A percentile compares a stretch with the other conserved stretches of the same genome.
Conservation (phyloP, 495 filamentous ascomycete genomes). For the Hypoxylon cercidicola region DNA sequence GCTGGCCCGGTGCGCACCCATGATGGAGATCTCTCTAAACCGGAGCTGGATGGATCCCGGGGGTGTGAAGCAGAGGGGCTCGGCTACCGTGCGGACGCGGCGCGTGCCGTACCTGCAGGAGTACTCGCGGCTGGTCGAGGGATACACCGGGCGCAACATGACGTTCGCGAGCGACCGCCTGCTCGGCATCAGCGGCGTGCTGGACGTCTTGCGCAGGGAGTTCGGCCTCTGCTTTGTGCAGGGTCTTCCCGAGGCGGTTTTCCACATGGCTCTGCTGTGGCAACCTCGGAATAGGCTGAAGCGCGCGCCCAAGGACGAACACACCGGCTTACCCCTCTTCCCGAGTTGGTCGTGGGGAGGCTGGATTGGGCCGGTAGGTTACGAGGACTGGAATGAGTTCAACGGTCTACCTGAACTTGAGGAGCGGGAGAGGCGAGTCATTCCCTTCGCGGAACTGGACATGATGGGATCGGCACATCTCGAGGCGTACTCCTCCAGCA, state of each 20-base stretch:
- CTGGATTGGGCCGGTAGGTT: constrained; percentile 14
- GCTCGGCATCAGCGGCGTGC: constrained; percentile 30
- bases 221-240: constrained; percentile 23
- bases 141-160: constrained; percentile 26
- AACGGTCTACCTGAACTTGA: background rate
- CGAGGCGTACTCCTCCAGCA: background rate
- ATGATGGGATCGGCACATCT: background rate
- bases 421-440: background rate
- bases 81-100: background rate
- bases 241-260: constrained; percentile 28
- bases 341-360: constrained; percentile 40
- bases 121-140: constrained; percentile 26
- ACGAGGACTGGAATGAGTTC: constrained; percentile 3
- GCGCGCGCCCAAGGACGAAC: constrained; percentile 4
- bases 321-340: constrained; percentile 5
- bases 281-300: constrained; percentile 11
- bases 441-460: background rate
- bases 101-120: constrained; percentile 23
- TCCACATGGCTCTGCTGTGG: constrained; percentile 35
- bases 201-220: constrained; percentile 8
- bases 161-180: constrained; percentile 23
- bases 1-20: background rate
- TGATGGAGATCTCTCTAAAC: constrained; percentile 1
- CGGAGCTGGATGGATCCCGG: constrained; percentile 3
- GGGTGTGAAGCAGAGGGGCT: background rate